A percentile compares a stretch with the other conserved stretches of the same genome.
phyloP scores from a whole-genome alignment of 2,329 filamentous ascomycete species.

The Didymosphaeria variabile region DNA sequence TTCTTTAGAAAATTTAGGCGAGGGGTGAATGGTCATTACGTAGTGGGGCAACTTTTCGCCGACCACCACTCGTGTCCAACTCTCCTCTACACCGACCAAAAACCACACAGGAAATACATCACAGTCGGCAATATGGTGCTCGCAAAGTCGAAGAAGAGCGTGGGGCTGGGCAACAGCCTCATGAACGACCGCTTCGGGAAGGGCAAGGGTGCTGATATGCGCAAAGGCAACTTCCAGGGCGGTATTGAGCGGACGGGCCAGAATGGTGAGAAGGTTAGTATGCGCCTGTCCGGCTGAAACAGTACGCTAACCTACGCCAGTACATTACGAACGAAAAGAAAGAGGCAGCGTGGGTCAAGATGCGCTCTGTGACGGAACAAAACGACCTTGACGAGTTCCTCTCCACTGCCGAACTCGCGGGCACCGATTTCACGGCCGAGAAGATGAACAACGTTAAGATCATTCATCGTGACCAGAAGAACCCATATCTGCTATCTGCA shows the following conservation, averaged over 20 bases:
- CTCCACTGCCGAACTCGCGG: slow-evolving; percentile 93
- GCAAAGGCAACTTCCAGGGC: slow-evolving; percentile 69
- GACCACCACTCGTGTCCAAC: slow-evolving; percentile 7
- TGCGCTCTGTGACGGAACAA: slow-evolving; percentile 98
- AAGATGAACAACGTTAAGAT: slow-evolving; percentile 99
- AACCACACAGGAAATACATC: slow-evolving; percentile 24
- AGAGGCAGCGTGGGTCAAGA: slow-evolving; percentile 97
- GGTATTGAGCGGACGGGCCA: slow-evolving; percentile 76
- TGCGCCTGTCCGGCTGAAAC: neutral
- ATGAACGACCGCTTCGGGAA: slow-evolving; percentile 99
- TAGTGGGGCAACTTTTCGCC: slow-evolving; percentile 23
- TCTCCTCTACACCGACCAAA: slow-evolving; percentile 22
- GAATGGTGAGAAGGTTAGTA: slow-evolving; percentile 76
- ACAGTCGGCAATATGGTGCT: slow-evolving; percentile 67
- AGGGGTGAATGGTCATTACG: slow-evolving; percentile 20
- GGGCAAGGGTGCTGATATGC: slow-evolving; percentile 84
- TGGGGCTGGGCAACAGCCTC: slow-evolving; percentile 94
- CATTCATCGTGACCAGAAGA: slow-evolving; percentile 94
- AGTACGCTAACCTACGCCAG: slow-evolving; percentile 51
- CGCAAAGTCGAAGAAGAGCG: slow-evolving; percentile 93
- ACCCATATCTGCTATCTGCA: slow-evolving; percentile 88
- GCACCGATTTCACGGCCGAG: slow-evolving; percentile 97
- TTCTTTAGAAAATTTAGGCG: slow-evolving; percentile 55
- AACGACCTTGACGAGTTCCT: slow-evolving; percentile 96
- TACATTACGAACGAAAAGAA: slow-evolving; percentile 92